Conservation (phyloP, 2,329 filamentous ascomycete genomes). For the Penicillium concentricum region DNA sequence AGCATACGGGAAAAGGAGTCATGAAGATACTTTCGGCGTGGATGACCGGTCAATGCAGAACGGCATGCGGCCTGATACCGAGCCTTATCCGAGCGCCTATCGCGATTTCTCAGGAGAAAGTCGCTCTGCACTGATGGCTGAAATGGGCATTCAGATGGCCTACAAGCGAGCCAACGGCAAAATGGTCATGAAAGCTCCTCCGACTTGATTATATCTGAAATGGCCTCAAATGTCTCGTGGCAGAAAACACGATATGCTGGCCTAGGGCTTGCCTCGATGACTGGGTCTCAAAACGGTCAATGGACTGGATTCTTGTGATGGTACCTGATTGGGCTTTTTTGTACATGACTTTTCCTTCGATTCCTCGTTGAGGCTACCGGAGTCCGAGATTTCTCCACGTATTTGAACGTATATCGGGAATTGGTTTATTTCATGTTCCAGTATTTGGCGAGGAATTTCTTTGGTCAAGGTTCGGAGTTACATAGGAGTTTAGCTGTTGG, state of each 20-base stretch:
- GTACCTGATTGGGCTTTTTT: slow-evolving; percentile 10
- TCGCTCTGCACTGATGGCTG: slow-evolving; percentile 24
- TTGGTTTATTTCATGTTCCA: slow-evolving; percentile 6
- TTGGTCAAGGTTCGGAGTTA: background rate
- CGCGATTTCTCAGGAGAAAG: slow-evolving; percentile 29
- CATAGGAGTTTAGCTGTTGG: background rate
- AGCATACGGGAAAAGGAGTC: slow-evolving; percentile 33
- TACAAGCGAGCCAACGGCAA: slow-evolving; percentile 39
- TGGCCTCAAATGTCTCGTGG: background rate
- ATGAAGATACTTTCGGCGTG: slow-evolving; percentile 41
- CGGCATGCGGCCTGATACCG: slow-evolving; percentile 43
- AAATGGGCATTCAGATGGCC: slow-evolving; percentile 31
- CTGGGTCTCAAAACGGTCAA: background rate
- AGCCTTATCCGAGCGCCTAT: slow-evolving; percentile 23
- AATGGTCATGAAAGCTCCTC: slow-evolving; percentile 34
- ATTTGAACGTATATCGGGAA: slow-evolving; percentile 6
- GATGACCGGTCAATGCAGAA: slow-evolving; percentile 44
- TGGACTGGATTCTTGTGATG: slow-evolving; percentile 1
- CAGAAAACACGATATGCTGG: background rate
- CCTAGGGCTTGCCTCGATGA: slow-evolving; percentile 1
- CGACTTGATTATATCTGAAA: slow-evolving; percentile 16
- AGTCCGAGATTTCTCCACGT: slow-evolving; percentile 12
- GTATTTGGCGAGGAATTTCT: slow-evolving; percentile 1
- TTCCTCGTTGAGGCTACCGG: slow-evolving; percentile 5
- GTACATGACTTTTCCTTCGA: slow-evolving; percentile 18